Percentiles rank a stretch among this genome's conserved stretches.
These are phyloP conservation scores for Lachnellula cervina DNA, from an alignment of 2,329 filamentous ascomycete genomes.

Conservation along the genomic window DNA sequence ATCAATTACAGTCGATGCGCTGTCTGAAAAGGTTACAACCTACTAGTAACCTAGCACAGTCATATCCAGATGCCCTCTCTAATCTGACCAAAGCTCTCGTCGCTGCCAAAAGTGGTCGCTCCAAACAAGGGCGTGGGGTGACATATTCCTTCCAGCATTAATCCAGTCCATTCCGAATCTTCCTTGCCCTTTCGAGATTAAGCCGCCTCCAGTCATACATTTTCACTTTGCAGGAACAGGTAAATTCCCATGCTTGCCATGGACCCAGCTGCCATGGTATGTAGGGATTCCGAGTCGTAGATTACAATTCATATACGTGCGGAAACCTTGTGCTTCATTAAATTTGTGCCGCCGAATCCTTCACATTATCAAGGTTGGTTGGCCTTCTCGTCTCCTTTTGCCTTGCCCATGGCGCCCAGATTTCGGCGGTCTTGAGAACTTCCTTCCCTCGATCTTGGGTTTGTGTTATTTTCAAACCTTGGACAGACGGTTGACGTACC, in stretches of 20 bases:
- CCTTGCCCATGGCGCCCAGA: no score
- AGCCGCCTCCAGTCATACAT: neutral
- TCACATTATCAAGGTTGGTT: neutral
- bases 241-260: neutral
- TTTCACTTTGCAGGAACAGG: neutral
- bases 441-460: no score
- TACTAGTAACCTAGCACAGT: constrained; percentile 68
- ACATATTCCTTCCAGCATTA: constrained; percentile 82
- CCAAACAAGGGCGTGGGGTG: no score
- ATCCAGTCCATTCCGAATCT: constrained; percentile 36
- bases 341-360: constrained; percentile 27
- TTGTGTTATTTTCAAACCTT: no score
- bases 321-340: constrained; percentile 34
- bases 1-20: neutral
- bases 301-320: neutral
- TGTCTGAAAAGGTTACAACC: neutral
- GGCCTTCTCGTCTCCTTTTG: neutral
- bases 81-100: constrained; percentile 83
- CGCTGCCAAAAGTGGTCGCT: no score
- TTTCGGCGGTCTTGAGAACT: neutral
- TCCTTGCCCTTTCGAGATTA: neutral
- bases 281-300: neutral
- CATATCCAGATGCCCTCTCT: constrained; percentile 74
- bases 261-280: neutral
- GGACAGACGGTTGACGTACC: neutral